Conservation (phyloP, 2,329 filamentous ascomycete genomes). For the Epichloe gansuensis region DNA sequence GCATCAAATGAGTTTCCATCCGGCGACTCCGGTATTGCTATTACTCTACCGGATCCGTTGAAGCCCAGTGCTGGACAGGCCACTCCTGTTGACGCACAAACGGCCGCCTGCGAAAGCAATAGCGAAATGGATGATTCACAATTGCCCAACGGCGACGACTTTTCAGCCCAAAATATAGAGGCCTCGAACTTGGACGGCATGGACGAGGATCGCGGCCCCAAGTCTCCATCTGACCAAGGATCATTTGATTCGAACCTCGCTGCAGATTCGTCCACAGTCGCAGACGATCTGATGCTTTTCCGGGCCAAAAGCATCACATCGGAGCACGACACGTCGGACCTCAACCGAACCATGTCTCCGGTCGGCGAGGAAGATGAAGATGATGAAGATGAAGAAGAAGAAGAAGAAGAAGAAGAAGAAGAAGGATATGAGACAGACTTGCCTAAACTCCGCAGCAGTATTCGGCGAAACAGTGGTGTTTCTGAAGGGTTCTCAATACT, state of each 20-base stretch:
- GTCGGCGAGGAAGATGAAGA: constrained; percentile 8
- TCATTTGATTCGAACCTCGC: constrained; percentile 1
- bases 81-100: background rate
- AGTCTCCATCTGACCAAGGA: background rate
- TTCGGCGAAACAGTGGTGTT: constrained; percentile 19
- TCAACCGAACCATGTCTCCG: constrained; percentile 10
- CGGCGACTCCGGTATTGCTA: background rate
- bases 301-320: background rate
- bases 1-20: background rate
- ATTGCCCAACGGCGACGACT: background rate
- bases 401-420: constrained; percentile 7
- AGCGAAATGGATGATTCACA: background rate
- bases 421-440: constrained; percentile 23
- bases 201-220: background rate
- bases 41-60: background rate
- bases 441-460: constrained; percentile 21
- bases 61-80: background rate
- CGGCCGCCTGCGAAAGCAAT: background rate
- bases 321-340: constrained; percentile 6
- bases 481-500: constrained; percentile 28
- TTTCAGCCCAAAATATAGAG: background rate
- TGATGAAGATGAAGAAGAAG: too few relatives aligned
- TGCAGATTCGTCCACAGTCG: background rate
- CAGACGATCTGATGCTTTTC: background rate
- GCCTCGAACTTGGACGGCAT: background rate